These are phyloP conservation scores for Linaria vulgaris DNA, from an alignment of 257 asterid genomes.

Conservation along the genomic window DNA sequence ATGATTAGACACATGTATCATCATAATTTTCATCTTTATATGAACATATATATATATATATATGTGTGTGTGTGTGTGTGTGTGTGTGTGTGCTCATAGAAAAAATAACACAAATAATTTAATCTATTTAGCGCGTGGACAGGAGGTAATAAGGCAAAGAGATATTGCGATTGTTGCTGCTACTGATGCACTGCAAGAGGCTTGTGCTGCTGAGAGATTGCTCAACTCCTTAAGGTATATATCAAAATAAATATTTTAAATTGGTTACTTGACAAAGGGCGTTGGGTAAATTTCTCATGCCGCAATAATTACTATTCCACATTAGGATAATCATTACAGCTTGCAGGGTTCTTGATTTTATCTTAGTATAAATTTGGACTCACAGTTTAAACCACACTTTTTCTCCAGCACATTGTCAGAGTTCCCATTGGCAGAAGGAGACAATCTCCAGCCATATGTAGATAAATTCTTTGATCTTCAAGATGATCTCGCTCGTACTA, in stretches of 20 bases:
- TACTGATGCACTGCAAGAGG: conserved; percentile 73
- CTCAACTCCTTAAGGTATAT: conserved; percentile 75
- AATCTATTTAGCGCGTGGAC: conserved; percentile 21
- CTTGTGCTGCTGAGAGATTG: conserved; percentile 76
- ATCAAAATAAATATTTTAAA: too few relatives aligned
- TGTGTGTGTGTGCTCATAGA: background rate
- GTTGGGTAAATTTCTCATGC: too few relatives aligned
- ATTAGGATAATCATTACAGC: too few relatives aligned
- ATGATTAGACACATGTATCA: conserved; percentile 9
- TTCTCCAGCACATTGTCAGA: conserved; percentile 58
- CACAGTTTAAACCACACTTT: background rate
- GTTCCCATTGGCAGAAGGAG: conserved; percentile 50
- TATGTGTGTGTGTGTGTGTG: too few relatives aligned
- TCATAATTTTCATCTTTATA: too few relatives aligned
- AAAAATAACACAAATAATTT: background rate
- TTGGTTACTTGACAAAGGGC: too few relatives aligned
- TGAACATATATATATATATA: too few relatives aligned
- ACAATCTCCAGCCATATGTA: conserved; percentile 44
- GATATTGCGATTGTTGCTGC: conserved; percentile 64
- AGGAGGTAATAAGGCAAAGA: conserved; percentile 67
- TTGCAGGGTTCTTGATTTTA: too few relatives aligned
- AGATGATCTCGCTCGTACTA: conserved; percentile 44
- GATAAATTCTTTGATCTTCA: conserved; percentile 57
- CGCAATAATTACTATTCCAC: too few relatives aligned
- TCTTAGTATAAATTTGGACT: background rate